Evolutionary conservation across 371 early-diverging fungal genomes (phyloP).

Genomic region (Funneliformis caledonium): DNA sequence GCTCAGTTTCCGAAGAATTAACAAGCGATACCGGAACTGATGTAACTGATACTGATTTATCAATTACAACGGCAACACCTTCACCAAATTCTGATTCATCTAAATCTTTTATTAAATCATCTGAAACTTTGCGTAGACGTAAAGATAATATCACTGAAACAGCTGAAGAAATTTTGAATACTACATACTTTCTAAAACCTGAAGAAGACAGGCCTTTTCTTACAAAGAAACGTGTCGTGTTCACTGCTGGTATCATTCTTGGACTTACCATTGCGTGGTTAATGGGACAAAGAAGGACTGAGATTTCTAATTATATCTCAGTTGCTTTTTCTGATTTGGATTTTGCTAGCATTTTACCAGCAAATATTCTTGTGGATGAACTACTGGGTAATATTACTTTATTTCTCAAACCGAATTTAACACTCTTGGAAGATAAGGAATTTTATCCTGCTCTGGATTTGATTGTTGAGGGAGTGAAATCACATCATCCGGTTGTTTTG

Average conservation of each 20-base stretch:
- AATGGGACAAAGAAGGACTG: conserved; percentile 44
- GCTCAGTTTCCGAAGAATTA: background rate
- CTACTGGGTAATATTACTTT: conserved; percentile 66
- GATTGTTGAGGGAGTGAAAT: conserved; percentile 49
- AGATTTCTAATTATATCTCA: conserved; percentile 46
- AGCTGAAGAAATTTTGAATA: conserved; percentile 18
- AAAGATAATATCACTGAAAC: conserved; percentile 13
- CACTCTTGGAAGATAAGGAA: conserved; percentile 22
- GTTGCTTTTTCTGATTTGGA: conserved; percentile 63
- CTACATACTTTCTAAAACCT: conserved; percentile 36
- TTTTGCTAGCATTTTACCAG: conserved; percentile 64
- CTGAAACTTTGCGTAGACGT: background rate
- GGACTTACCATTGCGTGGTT: conserved; percentile 55
- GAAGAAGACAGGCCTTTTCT: conserved; percentile 30
- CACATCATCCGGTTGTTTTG: conserved; percentile 79
- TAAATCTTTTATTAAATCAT: background rate
- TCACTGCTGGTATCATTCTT: conserved; percentile 58
- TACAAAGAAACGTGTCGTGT: conserved; percentile 52
- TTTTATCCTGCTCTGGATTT: conserved; percentile 43
- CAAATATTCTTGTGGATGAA: conserved; percentile 72
- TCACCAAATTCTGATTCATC: background rate
- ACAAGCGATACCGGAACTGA: background rate
- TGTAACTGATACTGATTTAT: background rate
- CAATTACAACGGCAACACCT: background rate
- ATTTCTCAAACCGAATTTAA: conserved; percentile 48